Evolutionary conservation across 768 basidiomycete genomes (phyloP).

Genomic region (Astraeus odoratus): DNA sequence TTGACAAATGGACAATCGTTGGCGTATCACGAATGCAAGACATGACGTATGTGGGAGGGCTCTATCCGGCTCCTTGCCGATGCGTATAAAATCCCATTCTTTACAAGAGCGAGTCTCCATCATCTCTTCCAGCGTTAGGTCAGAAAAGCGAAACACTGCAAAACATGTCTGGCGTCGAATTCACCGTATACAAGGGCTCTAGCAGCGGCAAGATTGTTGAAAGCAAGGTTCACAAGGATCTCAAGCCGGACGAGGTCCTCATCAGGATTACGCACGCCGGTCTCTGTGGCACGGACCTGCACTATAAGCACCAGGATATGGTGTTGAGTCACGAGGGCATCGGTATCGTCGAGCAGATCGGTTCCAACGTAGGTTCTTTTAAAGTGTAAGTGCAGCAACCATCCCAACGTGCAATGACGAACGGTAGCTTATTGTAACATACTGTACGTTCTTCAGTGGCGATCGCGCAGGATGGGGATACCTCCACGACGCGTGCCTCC

Average conservation of each 20-base stretch:
- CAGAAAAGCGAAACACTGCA: neutral
- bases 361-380: constrained; percentile 25
- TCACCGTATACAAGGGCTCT: constrained; percentile 27
- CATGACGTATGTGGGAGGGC: no score
- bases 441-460: constrained; percentile 20
- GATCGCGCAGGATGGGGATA: constrained; percentile 33
- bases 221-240: constrained; percentile 9
- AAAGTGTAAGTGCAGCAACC: constrained; percentile 21
- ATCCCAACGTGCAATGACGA: neutral
- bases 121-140: neutral
- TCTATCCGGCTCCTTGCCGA: no score
- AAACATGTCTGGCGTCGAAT: constrained; percentile 18
- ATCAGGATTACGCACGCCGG: constrained; percentile 29
- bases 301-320: constrained; percentile 25
- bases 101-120: no score
- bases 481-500: constrained; percentile 26
- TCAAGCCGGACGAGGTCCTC: constrained; percentile 24
- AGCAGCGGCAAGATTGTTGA: constrained; percentile 13
- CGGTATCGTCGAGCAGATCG: constrained; percentile 28
- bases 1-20: no score
- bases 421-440: neutral
- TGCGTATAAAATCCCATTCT: no score
- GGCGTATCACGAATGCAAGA: no score
- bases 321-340: constrained; percentile 37
- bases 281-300: constrained; percentile 35